Conservation (phyloP, 148 eudicot genomes). For the Simmondsia chinensis region DNA sequence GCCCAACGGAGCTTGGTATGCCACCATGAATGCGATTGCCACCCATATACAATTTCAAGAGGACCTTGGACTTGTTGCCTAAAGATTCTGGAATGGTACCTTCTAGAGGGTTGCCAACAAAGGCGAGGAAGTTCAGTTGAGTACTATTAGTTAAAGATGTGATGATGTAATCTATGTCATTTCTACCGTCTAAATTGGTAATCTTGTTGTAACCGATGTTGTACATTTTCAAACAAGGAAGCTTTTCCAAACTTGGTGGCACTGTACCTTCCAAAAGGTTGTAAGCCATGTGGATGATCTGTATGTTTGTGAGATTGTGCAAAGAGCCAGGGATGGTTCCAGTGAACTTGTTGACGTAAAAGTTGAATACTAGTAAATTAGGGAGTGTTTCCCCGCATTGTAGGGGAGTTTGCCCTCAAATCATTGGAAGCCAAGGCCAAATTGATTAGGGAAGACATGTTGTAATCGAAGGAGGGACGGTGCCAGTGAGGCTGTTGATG, state of each 20-base stretch:
- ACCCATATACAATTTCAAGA: slow-evolving; percentile 26
- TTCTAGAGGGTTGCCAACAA: slow-evolving; percentile 29
- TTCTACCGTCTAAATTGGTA: slow-evolving; percentile 16
- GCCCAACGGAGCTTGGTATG: too few species aligned
- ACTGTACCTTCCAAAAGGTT: slow-evolving; percentile 35
- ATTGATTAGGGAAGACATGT: slow-evolving; percentile 36
- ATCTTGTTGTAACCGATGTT: slow-evolving; percentile 35
- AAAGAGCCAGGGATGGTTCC: slow-evolving; percentile 45
- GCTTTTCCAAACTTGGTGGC: slow-evolving; percentile 46
- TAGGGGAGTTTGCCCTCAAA: slow-evolving; percentile 33
- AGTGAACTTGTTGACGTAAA: slow-evolving; percentile 38
- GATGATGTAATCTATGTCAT: slow-evolving; percentile 33
- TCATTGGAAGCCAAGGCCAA: slow-evolving; percentile 38
- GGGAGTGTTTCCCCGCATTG: slow-evolving; percentile 38
- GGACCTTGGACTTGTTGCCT: slow-evolving; percentile 37
- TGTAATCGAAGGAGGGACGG: slow-evolving; percentile 35
- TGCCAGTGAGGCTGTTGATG: slow-evolving; percentile 36
- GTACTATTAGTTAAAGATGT: slow-evolving; percentile 27
- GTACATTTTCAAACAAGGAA: slow-evolving; percentile 30
- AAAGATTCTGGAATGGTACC: slow-evolving; percentile 38
- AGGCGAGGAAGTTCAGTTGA: slow-evolving; percentile 24
- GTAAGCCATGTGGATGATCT: slow-evolving; percentile 25
- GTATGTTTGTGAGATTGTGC: slow-evolving; percentile 37
- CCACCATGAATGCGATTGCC: too few species aligned
- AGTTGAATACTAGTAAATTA: slow-evolving; percentile 26